Base-by-base conservation (phyloP, 768 basidiomycete genomes). In the Termitomyces sp. region DNA sequence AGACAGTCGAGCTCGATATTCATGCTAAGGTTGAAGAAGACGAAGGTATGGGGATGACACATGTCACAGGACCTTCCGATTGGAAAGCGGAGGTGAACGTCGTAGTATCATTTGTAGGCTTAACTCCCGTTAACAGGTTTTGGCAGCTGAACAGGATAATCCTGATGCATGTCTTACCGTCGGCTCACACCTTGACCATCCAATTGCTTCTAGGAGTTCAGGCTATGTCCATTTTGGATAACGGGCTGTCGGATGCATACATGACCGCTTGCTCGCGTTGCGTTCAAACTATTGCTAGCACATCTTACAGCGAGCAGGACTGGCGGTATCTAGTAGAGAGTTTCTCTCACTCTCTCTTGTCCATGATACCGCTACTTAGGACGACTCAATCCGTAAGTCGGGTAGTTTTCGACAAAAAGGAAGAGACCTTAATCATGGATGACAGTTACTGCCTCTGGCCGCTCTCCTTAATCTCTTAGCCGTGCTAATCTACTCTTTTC, bases 61-160 rank as follows among this genome's bases (percentile, higher is more conserved):
- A 65, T 23, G 50, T 57, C 9, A 60, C 75, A n/a, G 71, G 74
- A 41, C 71, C 72, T 49, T 70, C 78, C 12, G 79, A 82, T 58
- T 81, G 81, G 81, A 78, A 74, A 56, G 71, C 73, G 17, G 79
- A 85, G 75, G 87, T 89, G 65, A 21, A 70, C 67, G 8, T 61
- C 37, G 19, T 41, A 11, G 10, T 10, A 30, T 40, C 10, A 8
- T 12, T 23, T n/a, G 53, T 50, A 37, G 17, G 28, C 38, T 30
- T 10, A 9, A 28, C 37, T 54, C n/a, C 4, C 8, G 7, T 31
- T 26, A 6, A 37, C n/a, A 33, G 48, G 47, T 50, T 62, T 38
- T 63, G 17, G 17, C 60, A 90, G 88, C 69, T 89, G 47, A 81
- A 79, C 60, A 75, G 79, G 42, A 73, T 86, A 30, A 67, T 89